These are phyloP conservation scores for Vicia faba DNA, from an alignment of 306 rosid species.

Conservation along the genomic window DNA sequence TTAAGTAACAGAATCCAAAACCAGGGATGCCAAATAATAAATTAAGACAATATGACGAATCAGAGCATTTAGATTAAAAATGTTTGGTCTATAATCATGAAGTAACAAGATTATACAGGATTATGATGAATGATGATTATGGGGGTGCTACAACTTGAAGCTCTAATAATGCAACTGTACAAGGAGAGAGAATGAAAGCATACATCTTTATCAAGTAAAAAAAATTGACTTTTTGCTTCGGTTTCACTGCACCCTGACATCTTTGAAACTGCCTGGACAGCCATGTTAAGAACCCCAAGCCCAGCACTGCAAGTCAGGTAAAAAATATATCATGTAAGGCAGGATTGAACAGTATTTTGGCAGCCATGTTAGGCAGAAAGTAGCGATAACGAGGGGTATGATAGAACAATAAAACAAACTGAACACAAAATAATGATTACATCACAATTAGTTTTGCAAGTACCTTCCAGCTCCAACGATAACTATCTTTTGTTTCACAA, in stretches of 20 bases:
- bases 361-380: constrained; percentile 33
- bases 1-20: constrained; percentile 20
- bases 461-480: constrained; percentile 99
- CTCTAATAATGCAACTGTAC: constrained; percentile 7
- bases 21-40: constrained; percentile 15
- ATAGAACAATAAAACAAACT: constrained; percentile 32
- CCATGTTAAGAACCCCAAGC: constrained; percentile 91
- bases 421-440: constrained; percentile 30
- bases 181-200: constrained; percentile 28
- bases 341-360: constrained; percentile 8
- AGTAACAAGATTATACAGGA: constrained; percentile 11
- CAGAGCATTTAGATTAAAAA: background rate
- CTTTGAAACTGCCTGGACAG: constrained; percentile 77
- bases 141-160: constrained; percentile 27
- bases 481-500: constrained; percentile 88
- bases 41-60: constrained; percentile 8
- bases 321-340: constrained; percentile 23
- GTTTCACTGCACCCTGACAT: constrained; percentile 64
- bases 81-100: constrained; percentile 15
- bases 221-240: constrained; percentile 68
- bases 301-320: constrained; percentile 76
- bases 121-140: constrained; percentile 14
- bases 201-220: constrained; percentile 88
- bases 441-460: constrained; percentile 31
- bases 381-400: constrained; percentile 28